These are phyloP conservation scores for Rhododendron henanense DNA, from an alignment of 148 eudicot species.

Conservation along the genomic window DNA sequence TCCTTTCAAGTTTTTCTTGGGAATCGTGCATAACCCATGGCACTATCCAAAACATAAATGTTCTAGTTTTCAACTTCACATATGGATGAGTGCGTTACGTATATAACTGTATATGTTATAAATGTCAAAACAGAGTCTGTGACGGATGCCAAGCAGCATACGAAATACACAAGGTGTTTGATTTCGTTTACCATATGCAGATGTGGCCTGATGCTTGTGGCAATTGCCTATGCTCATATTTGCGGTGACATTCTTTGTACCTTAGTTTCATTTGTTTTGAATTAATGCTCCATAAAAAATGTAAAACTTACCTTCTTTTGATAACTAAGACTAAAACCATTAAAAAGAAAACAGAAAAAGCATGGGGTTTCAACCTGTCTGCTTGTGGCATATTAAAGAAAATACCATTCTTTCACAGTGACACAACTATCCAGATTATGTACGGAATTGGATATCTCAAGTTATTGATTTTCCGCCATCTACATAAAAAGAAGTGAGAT, in stretches of 20 bases:
- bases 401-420: neutral
- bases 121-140: neutral
- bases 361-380: neutral
- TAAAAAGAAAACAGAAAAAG: neutral
- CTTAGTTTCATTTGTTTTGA: neutral
- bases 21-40: neutral
- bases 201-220: conserved; percentile 5
- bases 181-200: neutral
- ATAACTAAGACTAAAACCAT: neutral
- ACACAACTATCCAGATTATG: neutral
- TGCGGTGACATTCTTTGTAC: neutral
- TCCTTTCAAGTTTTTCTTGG: neutral
- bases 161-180: too few species aligned
- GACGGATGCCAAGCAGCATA: too few species aligned
- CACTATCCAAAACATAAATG: neutral
- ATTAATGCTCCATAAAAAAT: neutral
- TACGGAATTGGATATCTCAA: neutral
- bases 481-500: neutral
- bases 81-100: neutral
- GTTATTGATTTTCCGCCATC: neutral
- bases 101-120: neutral
- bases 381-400: neutral
- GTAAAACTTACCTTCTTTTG: neutral
- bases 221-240: neutral
- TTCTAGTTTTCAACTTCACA: neutral